Evolutionary conservation across 306 rosid species (phyloP).

Genomic region (Lablab purpureus): DNA sequence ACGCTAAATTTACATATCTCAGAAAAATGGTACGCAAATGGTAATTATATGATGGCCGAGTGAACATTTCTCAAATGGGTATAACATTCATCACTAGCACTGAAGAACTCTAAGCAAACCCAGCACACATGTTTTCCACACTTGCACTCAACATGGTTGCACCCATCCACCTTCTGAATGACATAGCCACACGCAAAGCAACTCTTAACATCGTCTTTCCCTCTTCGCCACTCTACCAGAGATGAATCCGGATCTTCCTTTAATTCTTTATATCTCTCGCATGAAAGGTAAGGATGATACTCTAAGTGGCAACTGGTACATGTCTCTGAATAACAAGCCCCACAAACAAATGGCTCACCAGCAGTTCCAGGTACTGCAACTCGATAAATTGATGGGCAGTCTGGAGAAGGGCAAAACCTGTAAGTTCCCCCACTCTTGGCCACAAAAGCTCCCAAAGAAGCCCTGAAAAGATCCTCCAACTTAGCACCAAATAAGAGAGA

Average conservation of each 20-base stretch:
- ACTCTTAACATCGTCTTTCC: constrained; percentile 77
- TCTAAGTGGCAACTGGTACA: constrained; percentile 90
- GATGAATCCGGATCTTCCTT: constrained; percentile 94
- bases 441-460: constrained; percentile 85
- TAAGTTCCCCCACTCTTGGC: constrained; percentile 62
- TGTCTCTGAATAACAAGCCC: constrained; percentile 86
- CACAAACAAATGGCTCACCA: constrained; percentile 77
- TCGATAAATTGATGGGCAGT: constrained; percentile 84
- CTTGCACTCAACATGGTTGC: constrained; percentile 89
- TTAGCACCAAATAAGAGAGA: constrained; percentile 63
- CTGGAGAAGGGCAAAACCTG: constrained; percentile 93
- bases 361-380: constrained; percentile 59
- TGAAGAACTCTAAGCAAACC: constrained; percentile 76
- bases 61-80: constrained; percentile 75
- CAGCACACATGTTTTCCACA: constrained; percentile 95
- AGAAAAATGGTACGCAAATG: neutral
- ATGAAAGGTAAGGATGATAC: constrained; percentile 80
- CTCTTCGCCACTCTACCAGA: constrained; percentile 80
- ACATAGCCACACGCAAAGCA: constrained; percentile 71
- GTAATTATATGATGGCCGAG: constrained; percentile 53
- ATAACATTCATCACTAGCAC: constrained; percentile 74
- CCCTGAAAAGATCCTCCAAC: constrained; percentile 89
- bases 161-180: constrained; percentile 89
- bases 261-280: constrained; percentile 72
- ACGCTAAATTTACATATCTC: constrained; percentile 3